A percentile compares a stretch with the other conserved stretches of the same genome.
Conservation (phyloP, 331 rosid genomes). For the Phaseolus coccineus region DNA sequence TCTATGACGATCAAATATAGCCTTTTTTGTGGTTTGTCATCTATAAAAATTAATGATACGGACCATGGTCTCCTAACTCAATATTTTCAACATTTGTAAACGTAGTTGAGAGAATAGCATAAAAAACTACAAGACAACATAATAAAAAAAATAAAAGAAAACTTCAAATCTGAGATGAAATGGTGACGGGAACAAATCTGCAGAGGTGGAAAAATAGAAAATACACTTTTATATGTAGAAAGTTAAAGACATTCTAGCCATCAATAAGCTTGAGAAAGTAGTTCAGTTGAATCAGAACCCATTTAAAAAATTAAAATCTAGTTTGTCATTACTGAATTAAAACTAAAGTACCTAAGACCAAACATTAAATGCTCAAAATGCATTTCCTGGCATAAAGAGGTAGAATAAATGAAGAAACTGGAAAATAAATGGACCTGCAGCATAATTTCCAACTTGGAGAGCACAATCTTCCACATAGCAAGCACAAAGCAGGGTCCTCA, state of each 20-base stretch:
- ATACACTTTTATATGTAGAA: neutral
- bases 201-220: neutral
- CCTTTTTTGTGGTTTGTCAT: neutral
- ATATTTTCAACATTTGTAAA: neutral
- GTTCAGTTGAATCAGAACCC: slow-evolving; percentile 30
- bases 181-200: slow-evolving; percentile 1
- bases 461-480: slow-evolving; percentile 92
- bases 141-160: neutral
- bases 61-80: neutral
- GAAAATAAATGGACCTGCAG: slow-evolving; percentile 76
- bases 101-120: neutral
- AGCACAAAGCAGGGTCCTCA: slow-evolving; percentile 92
- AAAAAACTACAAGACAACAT: slow-evolving; percentile 1
- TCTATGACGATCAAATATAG: neutral
- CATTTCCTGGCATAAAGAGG: slow-evolving; percentile 33
- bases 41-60: neutral
- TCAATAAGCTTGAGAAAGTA: slow-evolving; percentile 26
- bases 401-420: neutral
- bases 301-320: slow-evolving; percentile 1
- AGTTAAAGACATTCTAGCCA: slow-evolving; percentile 17
- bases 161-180: neutral
- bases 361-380: slow-evolving; percentile 24
- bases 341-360: neutral
- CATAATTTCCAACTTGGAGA: slow-evolving; percentile 89
- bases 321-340: neutral